Conservation (phyloP, 2,329 filamentous ascomycete genomes). For the Pyrenophora teres region DNA sequence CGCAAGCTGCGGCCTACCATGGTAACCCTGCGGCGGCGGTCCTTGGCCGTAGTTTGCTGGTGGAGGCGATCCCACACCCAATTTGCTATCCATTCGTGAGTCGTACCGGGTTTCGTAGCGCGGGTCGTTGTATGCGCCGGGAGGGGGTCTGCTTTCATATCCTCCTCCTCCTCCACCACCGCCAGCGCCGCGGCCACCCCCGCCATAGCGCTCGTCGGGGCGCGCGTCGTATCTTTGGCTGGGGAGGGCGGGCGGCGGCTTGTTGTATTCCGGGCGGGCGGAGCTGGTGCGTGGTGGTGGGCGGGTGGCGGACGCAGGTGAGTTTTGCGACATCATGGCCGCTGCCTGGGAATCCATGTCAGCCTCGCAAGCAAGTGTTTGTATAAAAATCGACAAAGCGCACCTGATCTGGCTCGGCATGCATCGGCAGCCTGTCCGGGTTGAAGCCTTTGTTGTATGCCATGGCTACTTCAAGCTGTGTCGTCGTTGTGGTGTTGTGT, state of each 20-base stretch:
- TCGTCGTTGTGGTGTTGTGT: constrained; percentile 5
- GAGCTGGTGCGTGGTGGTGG: constrained; percentile 44
- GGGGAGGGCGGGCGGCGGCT: constrained; percentile 47
- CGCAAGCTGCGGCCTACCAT: constrained; percentile 63
- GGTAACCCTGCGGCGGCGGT: constrained; percentile 66
- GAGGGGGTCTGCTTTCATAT: constrained; percentile 43
- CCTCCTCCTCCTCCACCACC: constrained; percentile 12
- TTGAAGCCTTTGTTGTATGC: constrained; percentile 94
- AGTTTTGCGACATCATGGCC: constrained; percentile 44
- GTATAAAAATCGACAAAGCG: constrained; percentile 30
- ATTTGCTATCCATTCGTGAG: constrained; percentile 23
- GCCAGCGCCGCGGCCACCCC: constrained; percentile 22
- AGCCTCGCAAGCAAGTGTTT: constrained; percentile 1
- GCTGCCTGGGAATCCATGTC: constrained; percentile 45
- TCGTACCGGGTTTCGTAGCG: constrained; percentile 41
- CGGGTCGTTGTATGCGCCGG: constrained; percentile 48
- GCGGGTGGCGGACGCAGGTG: constrained; percentile 19
- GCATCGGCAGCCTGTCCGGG: constrained; percentile 91
- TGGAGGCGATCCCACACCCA: constrained; percentile 53
- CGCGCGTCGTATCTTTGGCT: constrained; percentile 40
- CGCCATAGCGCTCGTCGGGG: constrained; percentile 46
- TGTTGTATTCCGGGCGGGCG: constrained; percentile 50
- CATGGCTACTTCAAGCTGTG: constrained; percentile 59
- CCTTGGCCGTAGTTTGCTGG: constrained; percentile 58
- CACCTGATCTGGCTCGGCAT: constrained; percentile 76